Base-by-base conservation (phyloP, 139 green algal genomes). In the Pseudopediastrum boryanum region DNA sequence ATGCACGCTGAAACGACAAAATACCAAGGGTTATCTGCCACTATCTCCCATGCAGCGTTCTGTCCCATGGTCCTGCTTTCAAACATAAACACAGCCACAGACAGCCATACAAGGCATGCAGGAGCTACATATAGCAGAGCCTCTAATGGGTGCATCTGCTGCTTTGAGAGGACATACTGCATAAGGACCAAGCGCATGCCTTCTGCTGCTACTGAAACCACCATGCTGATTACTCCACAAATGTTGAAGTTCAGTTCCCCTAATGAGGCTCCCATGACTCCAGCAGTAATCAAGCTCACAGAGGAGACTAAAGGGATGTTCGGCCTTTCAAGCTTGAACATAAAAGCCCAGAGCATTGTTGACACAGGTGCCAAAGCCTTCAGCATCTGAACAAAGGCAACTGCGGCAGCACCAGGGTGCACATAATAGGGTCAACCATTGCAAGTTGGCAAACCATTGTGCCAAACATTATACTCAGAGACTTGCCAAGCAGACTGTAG, bases 341-440 rank as follows among this genome's bases (percentile, higher is more conserved):
- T 8, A 38, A 64, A 77, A 4, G n/a, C 51, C 5, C 35, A 64
- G n/a, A 64, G 48, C 50, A 77, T 64, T 9, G 70, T 77, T 51
- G 23, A 39, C 35, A 77, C 70, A 1, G 70, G 70, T 2, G 70
- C 66, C 51, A 77, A 64, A 9, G 70, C 70, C 35, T 77, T 77
- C 19, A 77, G 70, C 70, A 77, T 77, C 52, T 77, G 66, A 27
- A 74, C 66, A 61, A 74, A 74, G 23, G 66, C 66, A 0, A 74
- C 66, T 74, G 66, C 66, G 58, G 64, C n/a, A n/a, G 38, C 35
- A 56, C 13, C 46, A 16, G 46, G 13, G 46, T 56, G 46, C 46
- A 16, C 46, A 16, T n/a, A n/a, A n/a, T n/a, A n/a, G n/a, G n/a
- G n/a, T n/a, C n/a, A n/a, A n/a, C n/a, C n/a, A n/a, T n/a, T n/a